A percentile compares a stretch with the other conserved stretches of the same genome.
phyloP scores from a whole-genome alignment of 1,284 basidiomycete genomes.

The Rhodotorula mucilaginosa region DNA sequence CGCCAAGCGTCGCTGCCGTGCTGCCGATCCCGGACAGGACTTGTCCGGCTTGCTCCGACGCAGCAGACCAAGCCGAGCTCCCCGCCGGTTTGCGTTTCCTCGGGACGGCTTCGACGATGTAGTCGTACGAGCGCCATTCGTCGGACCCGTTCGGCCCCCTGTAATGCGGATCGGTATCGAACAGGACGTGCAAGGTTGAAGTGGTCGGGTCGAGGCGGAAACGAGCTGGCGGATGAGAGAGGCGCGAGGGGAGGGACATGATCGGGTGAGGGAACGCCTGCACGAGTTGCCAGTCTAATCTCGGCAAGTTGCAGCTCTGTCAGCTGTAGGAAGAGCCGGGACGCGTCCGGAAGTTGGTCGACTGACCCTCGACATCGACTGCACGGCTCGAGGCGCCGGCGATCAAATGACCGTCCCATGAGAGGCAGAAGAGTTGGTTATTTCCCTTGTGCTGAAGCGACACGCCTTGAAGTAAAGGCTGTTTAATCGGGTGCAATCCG shows the following conservation, averaged over 20 bases:
- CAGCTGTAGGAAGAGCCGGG: neutral
- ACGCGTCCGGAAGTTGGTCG: fast-evolving
- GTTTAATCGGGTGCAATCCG: conserved; percentile 36
- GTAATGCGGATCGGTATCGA: conserved; percentile 34
- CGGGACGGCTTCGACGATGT: conserved; percentile 28
- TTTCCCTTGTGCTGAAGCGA: conserved; percentile 12
- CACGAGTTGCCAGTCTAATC: conserved; percentile 12
- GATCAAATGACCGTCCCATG: conserved; percentile 28
- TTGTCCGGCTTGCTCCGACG: neutral
- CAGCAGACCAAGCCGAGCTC: neutral
- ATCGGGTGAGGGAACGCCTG: conserved; percentile 34
- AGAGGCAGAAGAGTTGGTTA: conserved; percentile 31
- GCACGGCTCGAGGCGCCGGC: conserved; percentile 13
- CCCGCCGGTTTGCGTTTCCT: conserved; percentile 1
- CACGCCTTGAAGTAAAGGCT: conserved; percentile 14
- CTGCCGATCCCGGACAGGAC: conserved; percentile 3
- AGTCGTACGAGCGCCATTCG: conserved; percentile 25
- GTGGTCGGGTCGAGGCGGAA: conserved; percentile 40
- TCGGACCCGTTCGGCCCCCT: conserved; percentile 15
- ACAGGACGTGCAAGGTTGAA: conserved; percentile 36
- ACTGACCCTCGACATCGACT: conserved; percentile 19
- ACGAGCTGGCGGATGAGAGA: conserved; percentile 37
- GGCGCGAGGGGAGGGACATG: conserved; percentile 18
- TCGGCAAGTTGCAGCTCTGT: neutral
- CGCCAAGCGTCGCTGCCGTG: conserved; percentile 9